Percentiles rank a stretch among this genome's conserved stretches.
These are phyloP conservation scores for Papiliotrema terrestris DNA, from an alignment of 1,284 basidiomycete species.

Conservation along the genomic window DNA sequence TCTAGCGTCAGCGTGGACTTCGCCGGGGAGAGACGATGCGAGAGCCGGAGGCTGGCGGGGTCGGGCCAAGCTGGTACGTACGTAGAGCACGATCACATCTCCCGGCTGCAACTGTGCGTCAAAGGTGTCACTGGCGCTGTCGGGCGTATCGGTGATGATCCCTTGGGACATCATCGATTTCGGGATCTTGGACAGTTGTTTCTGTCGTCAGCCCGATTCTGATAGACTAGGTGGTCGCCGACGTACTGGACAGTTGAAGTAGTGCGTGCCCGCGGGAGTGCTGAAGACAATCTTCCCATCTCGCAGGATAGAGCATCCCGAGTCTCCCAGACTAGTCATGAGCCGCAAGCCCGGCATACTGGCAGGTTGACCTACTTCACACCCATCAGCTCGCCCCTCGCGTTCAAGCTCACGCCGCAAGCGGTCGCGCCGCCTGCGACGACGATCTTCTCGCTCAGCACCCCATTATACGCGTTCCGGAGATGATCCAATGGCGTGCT, in stretches of 20 bases:
- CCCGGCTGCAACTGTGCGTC: constrained; percentile 40
- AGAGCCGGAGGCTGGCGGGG: too few relatives aligned
- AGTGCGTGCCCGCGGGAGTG: constrained; percentile 44
- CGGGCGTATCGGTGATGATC: constrained; percentile 18
- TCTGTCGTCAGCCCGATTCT: constrained; percentile 15
- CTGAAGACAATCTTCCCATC: constrained; percentile 36
- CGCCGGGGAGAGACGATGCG: not conserved
- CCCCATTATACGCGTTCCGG: constrained; percentile 50
- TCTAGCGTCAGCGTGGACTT: constrained; percentile 27
- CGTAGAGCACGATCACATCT: constrained; percentile 47
- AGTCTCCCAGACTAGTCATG: constrained; percentile 45
- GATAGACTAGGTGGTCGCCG: not conserved
- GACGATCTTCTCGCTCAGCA: constrained; percentile 50
- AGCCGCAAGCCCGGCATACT: not conserved
- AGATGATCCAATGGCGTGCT: constrained; percentile 42
- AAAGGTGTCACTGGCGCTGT: constrained; percentile 40
- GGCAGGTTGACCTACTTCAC: constrained; percentile 50
- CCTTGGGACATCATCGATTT: constrained; percentile 16
- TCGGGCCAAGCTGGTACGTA: constrained; percentile 14
- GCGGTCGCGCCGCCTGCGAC: constrained; percentile 52
- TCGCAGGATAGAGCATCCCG: constrained; percentile 45
- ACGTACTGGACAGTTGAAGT: constrained; percentile 50
- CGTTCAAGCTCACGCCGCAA: constrained; percentile 41
- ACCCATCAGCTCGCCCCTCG: constrained; percentile 49
- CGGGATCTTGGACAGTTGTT: constrained; percentile 40